Percentiles rank a stretch among this genome's conserved stretches.
Evolutionary conservation across 176 grass and related monocot species (phyloP).

Genomic region (Cymbopogon citratus): DNA sequence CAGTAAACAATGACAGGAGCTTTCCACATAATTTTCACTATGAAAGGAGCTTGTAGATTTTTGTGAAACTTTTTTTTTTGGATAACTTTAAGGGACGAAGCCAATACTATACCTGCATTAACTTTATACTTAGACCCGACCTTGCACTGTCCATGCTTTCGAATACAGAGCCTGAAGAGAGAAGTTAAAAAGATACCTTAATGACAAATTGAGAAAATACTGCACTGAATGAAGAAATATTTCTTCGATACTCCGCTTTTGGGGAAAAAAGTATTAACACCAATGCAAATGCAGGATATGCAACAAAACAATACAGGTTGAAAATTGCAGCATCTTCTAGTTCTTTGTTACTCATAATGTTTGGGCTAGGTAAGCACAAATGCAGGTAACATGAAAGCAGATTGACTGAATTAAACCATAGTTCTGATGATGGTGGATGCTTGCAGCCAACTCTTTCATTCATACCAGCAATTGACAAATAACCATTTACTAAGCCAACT

Average conservation of each 20-base stretch:
- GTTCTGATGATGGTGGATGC: not conserved
- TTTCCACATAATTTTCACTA: not conserved
- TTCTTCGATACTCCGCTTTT: not conserved
- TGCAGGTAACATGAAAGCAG: not conserved
- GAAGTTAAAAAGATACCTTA: not conserved
- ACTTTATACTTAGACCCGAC: constrained; percentile 65
- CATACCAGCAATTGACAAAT: not conserved
- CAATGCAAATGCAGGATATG: not conserved
- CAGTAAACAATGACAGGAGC: not conserved
- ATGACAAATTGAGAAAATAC: not conserved
- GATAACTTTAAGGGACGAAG: not conserved
- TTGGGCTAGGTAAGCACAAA: not conserved
- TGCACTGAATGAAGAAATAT: not conserved
- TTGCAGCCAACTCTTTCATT: not conserved
- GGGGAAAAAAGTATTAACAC: not conserved
- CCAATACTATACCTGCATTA: constrained; percentile 65
- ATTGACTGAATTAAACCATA: not conserved
- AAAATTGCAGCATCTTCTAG: not conserved
- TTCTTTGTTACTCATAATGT: not conserved
- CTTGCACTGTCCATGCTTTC: constrained; percentile 53
- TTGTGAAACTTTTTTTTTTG: not conserved
- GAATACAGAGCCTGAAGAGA: constrained; percentile 71
- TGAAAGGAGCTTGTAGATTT: not conserved
- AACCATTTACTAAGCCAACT: not conserved
- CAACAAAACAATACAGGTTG: not conserved